These are phyloP conservation scores for Puccinia coronata DNA, from an alignment of 1,284 basidiomycete species.

Conservation along the genomic window DNA sequence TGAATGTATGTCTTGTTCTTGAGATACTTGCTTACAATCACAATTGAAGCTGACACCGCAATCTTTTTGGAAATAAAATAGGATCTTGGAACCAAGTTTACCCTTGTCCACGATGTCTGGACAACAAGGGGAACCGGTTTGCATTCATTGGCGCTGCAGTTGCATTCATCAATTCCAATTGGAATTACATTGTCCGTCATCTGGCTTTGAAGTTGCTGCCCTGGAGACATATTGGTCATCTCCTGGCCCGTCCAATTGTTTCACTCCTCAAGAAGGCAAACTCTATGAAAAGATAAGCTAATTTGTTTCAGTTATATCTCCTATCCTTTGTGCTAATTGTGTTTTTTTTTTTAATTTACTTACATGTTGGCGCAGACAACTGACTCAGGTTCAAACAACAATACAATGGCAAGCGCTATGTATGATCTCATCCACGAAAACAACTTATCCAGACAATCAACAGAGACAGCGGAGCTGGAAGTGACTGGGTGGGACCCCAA, in stretches of 20 bases:
- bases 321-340: background rate
- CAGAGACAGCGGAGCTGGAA: background rate
- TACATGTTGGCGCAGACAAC: too few species aligned
- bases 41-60: too few species aligned
- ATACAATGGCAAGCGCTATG: too few species aligned
- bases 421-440: background rate
- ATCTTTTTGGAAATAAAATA: too few species aligned
- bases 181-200: background rate
- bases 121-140: constrained; percentile 17
- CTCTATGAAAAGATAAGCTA: background rate
- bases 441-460: background rate
- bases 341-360: background rate
- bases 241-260: background rate
- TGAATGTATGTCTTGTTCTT: background rate
- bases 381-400: too few species aligned
- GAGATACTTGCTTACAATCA: background rate
- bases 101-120: constrained; percentile 1
- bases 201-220: background rate
- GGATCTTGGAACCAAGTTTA: background rate
- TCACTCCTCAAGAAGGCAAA: background rate
- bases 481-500: background rate
- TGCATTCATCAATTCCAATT: background rate
- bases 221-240: background rate
- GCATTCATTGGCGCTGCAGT: background rate
- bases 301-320: too few species aligned